A percentile compares a stretch with the other conserved stretches of the same genome.
Conservation (phyloP, 1,284 basidiomycete species). For the Takashimella koratensis region DNA sequence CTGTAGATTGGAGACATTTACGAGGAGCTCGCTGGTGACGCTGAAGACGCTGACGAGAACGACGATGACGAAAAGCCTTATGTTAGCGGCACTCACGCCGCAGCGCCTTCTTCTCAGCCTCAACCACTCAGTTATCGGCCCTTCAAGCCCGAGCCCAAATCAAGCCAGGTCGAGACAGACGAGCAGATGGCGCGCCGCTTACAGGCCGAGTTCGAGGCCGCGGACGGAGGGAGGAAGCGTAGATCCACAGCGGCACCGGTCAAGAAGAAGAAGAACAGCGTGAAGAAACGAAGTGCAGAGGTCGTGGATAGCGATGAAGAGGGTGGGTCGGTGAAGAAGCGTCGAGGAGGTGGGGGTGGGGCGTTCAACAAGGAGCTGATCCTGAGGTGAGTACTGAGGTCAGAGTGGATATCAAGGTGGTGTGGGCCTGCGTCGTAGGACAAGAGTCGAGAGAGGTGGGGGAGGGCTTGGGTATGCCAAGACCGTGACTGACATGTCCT, state of each 20-base stretch:
- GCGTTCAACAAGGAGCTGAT: slow-evolving; percentile 49
- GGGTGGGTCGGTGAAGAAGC: slow-evolving; percentile 21
- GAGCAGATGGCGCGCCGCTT: slow-evolving; percentile 29
- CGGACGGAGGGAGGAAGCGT: slow-evolving; percentile 20
- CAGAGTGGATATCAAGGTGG: too few relatives aligned
- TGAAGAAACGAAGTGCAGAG: slow-evolving; percentile 11
- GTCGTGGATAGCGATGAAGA: slow-evolving; percentile 23
- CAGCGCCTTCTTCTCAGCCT: slow-evolving; percentile 24
- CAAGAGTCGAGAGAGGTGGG: too few relatives aligned
- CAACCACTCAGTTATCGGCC: slow-evolving; percentile 10
- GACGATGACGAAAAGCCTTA: slow-evolving; percentile 2
- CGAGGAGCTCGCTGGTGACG: slow-evolving; percentile 21
- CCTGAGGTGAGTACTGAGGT: slow-evolving; percentile 35
- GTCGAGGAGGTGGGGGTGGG: slow-evolving; percentile 34
- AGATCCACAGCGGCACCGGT: slow-evolving; percentile 10
- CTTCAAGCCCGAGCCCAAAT: slow-evolving; percentile 8
- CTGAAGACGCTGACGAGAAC: slow-evolving; percentile 3
- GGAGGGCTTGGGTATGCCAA: too few relatives aligned
- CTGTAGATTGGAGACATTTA: slow-evolving; percentile 40
- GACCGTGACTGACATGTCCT: too few relatives aligned
- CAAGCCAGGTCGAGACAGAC: slow-evolving; percentile 19
- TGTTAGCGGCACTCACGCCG: neutral
- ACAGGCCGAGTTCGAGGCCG: slow-evolving; percentile 30
- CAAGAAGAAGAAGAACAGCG: slow-evolving; percentile 39
- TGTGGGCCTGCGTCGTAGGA: too few relatives aligned